Evolutionary conservation across 139 green algal species (phyloP), one percentile per base, ranked within the genome.

Genomic region (Diplosphaera chodatii): DNA sequence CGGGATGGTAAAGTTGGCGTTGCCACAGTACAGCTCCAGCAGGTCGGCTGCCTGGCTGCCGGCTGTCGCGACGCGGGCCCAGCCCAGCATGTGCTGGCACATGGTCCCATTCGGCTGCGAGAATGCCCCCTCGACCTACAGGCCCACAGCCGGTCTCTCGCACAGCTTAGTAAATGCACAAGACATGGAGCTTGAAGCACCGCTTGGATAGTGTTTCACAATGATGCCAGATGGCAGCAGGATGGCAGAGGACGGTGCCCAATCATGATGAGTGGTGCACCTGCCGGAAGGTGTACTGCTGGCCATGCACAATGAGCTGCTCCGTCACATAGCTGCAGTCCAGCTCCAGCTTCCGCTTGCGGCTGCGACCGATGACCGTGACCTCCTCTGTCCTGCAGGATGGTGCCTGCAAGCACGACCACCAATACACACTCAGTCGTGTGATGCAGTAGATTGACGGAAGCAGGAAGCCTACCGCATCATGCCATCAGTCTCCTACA

Each of bases 1-100:
- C 0, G 92, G 89, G 0, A 93, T 78, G 0, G 91, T 96, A 85
- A 97, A 97, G 82, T 97, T 97, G 55, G 90, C 90, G 79, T 97
- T 97, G 64, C 94, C 94, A 70, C 92, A 97, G 86, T 97, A 98
- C 32, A 98, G 80, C 81, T 96, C 91, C 34, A 93, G 72, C 56
- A 93, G 70, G 69, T 93, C 88, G 29, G 66, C 64, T 0, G 63
- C 41, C 0, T 10, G 28, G 56, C 64, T 72, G 40, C 69, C 74
- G 13, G 16, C 18, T 27, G 85, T 80, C 55, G 34, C 41, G 20
- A 80, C 72, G 27, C 80, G 68, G 13, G 92, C 92, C 93, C 93
- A 98, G 10, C 67, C 68, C 25, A 98, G 81, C 94, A 98, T 98
- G 33, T 91, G 68, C 31, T 85, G 67, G 69, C 87, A 94, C 70